Evolutionary conservation across 495 filamentous ascomycete species (phyloP).

Genomic region (Annulohypoxylon nitens): DNA sequence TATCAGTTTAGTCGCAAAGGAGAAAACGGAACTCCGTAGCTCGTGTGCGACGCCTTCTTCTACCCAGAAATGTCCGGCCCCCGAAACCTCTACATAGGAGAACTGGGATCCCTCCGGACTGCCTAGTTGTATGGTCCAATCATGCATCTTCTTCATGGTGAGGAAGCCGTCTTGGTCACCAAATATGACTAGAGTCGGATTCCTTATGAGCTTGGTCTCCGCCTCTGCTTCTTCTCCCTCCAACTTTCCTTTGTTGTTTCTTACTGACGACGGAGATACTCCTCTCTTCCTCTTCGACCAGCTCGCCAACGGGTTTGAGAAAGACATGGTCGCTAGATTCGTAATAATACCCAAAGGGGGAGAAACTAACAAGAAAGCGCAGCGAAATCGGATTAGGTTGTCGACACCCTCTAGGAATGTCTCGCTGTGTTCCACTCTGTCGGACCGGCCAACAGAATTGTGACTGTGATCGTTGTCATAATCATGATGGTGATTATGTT

Average conservation of each 20-base stretch:
- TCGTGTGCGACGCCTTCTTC: constrained; percentile 71
- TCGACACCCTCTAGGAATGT: constrained; percentile 45
- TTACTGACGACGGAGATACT: constrained; percentile 8
- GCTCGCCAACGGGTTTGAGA: constrained; percentile 45
- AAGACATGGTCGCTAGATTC: constrained; percentile 68
- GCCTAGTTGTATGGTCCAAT: constrained; percentile 75
- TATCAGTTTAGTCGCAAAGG: constrained; percentile 14
- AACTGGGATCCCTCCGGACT: constrained; percentile 58
- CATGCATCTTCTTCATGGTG: constrained; percentile 71
- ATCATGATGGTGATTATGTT: constrained; percentile 14
- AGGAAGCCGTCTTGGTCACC: constrained; percentile 86
- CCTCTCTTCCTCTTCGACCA: constrained; percentile 33
- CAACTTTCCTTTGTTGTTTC: constrained; percentile 36
- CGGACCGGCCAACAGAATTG: constrained; percentile 9
- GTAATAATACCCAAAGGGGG: constrained; percentile 77
- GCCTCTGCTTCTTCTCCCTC: constrained; percentile 47
- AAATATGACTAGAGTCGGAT: constrained; percentile 78
- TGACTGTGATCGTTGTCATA: constrained; percentile 23
- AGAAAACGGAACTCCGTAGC: constrained; percentile 62
- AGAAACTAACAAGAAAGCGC: constrained; percentile 83
- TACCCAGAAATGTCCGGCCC: constrained; percentile 88
- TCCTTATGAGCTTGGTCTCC: constrained; percentile 67
- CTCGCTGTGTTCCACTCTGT: constrained; percentile 30
- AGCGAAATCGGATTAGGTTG: constrained; percentile 47
- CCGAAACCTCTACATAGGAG: constrained; percentile 68